phyloP scores from a whole-genome alignment of 164 flowering plant genomes.

The Liriodendron chinense region DNA sequence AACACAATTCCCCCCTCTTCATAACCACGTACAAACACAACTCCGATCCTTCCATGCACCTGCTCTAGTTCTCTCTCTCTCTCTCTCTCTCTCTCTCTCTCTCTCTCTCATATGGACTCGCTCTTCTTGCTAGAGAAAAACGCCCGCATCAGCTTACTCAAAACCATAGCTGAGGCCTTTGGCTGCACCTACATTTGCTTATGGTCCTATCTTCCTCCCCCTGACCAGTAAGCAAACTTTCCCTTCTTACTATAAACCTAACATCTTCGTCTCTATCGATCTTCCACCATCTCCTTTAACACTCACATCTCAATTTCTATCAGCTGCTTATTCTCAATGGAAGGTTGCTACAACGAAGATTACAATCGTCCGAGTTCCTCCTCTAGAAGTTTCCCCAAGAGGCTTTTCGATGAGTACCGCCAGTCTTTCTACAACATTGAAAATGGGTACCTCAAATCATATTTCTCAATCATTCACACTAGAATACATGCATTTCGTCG shows the following conservation, averaged over 20 bases:
- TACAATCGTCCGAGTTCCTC: constrained; percentile 35
- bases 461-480: not conserved
- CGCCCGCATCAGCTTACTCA: constrained; percentile 32
- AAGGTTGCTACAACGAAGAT: constrained; percentile 46
- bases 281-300: not conserved
- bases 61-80: not conserved
- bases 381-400: constrained; percentile 30
- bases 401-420: constrained; percentile 45
- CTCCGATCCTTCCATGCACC: not conserved
- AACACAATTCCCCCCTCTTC: too few species aligned
- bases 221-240: not conserved
- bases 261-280: not conserved
- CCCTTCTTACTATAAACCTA: not conserved
- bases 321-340: constrained; percentile 42
- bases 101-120: constrained; percentile 38
- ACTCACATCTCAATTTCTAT: not conserved
- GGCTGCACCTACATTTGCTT: constrained; percentile 65
- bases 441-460: constrained; percentile 26
- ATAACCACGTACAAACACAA: too few species aligned
- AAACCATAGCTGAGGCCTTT: constrained; percentile 29
- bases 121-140: constrained; percentile 36
- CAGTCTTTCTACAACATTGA: constrained; percentile 20
- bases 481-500: not conserved
- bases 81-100: constrained; percentile 6
- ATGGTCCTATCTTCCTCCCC: constrained; percentile 53